phyloP scores from a whole-genome alignment of 495 filamentous ascomycete species.

The Eremomyces bilateralis region DNA sequence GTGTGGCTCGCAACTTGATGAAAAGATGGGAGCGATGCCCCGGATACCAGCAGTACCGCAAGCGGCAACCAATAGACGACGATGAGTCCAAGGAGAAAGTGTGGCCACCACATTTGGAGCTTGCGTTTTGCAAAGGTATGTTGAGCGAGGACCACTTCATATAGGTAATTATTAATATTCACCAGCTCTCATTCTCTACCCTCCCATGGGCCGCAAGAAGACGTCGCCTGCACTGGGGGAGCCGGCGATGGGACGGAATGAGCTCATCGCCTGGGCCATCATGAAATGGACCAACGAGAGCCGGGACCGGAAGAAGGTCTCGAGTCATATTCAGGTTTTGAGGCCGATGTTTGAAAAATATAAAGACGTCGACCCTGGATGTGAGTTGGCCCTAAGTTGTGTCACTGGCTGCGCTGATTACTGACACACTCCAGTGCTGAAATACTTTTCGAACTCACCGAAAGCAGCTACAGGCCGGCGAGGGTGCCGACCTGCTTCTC shows the following conservation, averaged over 20 bases:
- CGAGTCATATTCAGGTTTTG: constrained; percentile 92
- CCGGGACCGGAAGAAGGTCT: constrained; percentile 70
- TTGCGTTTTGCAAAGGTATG: constrained; percentile 78
- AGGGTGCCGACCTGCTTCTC: no score
- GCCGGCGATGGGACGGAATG: constrained; percentile 68
- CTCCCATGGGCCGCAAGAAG: constrained; percentile 66
- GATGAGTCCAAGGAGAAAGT: constrained; percentile 30
- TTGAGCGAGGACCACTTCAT: neutral
- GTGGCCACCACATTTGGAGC: constrained; percentile 71
- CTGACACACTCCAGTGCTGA: no score
- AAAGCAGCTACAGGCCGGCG: no score
- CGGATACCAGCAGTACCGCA: constrained; percentile 45
- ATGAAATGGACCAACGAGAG: constrained; percentile 40
- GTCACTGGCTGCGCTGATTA: no score
- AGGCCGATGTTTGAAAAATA: constrained; percentile 58
- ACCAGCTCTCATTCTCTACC: constrained; percentile 64
- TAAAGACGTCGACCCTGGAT: no score
- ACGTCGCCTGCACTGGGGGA: constrained; percentile 34
- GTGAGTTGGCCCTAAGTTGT: no score
- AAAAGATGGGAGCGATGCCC: constrained; percentile 4
- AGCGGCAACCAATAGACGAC: constrained; percentile 29
- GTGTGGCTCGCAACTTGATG: no score
- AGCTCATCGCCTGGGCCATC: constrained; percentile 72
- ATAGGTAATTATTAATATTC: no score
- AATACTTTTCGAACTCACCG: no score